A percentile compares a stretch with the other conserved stretches of the same genome.
Evolutionary conservation across 2,329 filamentous ascomycete genomes (phyloP).

Genomic region (Alternaria arbusti): DNA sequence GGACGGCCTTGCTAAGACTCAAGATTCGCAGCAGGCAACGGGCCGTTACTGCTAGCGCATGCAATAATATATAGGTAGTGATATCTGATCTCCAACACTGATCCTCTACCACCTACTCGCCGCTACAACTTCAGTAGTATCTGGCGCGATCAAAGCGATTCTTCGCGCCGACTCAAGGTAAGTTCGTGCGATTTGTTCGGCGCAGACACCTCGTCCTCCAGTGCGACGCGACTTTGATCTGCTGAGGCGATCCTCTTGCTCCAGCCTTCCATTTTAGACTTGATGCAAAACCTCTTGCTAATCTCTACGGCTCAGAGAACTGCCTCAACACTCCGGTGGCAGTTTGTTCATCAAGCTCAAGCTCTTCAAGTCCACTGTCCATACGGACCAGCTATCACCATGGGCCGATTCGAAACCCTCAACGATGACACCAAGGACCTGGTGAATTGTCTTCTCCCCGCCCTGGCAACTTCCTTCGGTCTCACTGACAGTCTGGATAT

Average conservation of each 20-base stretch:
- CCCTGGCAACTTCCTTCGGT: slow-evolving; percentile 34
- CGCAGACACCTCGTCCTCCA: not conserved
- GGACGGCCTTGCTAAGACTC: not conserved
- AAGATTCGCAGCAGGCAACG: not conserved
- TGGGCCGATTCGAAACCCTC: slow-evolving; percentile 43
- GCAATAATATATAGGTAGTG: not conserved
- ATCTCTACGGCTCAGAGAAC: not conserved
- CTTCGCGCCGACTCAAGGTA: not conserved
- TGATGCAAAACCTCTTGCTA: not conserved
- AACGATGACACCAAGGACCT: slow-evolving; percentile 42
- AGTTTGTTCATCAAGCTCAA: not conserved
- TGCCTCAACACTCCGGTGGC: not conserved
- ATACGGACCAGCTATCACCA: slow-evolving; percentile 9
- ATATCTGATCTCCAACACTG: not conserved
- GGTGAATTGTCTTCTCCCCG: slow-evolving; percentile 40
- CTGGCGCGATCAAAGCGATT: not conserved
- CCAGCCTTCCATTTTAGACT: not conserved
- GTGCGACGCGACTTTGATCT: not conserved
- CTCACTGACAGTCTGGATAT: slow-evolving; percentile 31
- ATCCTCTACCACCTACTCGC: not conserved
- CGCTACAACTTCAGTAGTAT: not conserved
- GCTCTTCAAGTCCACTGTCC: no score
- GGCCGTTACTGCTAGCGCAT: not conserved
- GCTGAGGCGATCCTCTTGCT: not conserved
- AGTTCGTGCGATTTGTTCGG: not conserved